Evolutionary conservation across 176 grass and related monocot genomes (phyloP).

Genomic region (Zizania latifolia): DNA sequence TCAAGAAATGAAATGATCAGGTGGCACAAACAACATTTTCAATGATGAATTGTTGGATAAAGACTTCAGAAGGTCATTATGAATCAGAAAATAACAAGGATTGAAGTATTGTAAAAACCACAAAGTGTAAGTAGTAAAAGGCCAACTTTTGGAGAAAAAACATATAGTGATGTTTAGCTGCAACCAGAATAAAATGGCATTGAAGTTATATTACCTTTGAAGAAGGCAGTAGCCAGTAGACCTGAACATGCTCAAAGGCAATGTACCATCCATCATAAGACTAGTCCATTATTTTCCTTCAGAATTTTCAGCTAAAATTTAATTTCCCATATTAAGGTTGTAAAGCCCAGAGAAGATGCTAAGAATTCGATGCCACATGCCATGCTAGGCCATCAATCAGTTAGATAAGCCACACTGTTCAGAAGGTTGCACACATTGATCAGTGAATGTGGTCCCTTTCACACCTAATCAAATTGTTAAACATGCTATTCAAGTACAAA

Average conservation of each 20-base stretch:
- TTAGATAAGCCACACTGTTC: background rate
- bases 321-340: background rate
- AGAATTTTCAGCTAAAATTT: background rate
- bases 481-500: background rate
- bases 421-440: background rate
- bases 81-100: background rate
- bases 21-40: background rate
- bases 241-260: background rate
- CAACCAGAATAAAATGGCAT: background rate
- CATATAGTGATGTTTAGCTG: background rate
- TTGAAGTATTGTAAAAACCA: background rate
- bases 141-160: background rate
- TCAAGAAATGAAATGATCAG: background rate
- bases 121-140: background rate
- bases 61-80: background rate
- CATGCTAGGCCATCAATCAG: background rate
- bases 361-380: background rate
- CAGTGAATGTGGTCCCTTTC: background rate
- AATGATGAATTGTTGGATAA: background rate
- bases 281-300: background rate
- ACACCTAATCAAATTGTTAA: background rate
- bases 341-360: background rate
- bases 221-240: background rate
- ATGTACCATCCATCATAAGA: background rate
- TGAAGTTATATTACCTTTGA: background rate